Conservation (phyloP, 306 rosid species). For the Cicer bijugum region DNA sequence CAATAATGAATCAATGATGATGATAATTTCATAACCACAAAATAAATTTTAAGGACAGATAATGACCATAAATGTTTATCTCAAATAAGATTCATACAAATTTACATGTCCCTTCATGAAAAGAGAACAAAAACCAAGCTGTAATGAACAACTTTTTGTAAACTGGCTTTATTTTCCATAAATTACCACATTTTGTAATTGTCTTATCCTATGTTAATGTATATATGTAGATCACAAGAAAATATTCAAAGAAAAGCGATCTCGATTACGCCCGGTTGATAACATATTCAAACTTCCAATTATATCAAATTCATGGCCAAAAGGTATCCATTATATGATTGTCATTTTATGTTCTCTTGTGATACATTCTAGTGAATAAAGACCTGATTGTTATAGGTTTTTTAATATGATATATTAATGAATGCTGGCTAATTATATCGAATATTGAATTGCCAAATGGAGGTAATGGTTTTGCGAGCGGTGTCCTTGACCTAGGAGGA, state of each 20-base stretch:
- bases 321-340: slow-evolving; percentile 43
- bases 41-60: not conserved
- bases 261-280: slow-evolving; percentile 49
- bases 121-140: too few relatives aligned
- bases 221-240: not conserved
- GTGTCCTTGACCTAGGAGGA: slow-evolving; percentile 72
- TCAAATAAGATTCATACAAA: too few relatives aligned
- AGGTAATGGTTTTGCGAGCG: slow-evolving; percentile 65
- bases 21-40: not conserved
- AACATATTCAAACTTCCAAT: slow-evolving; percentile 67
- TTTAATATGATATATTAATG: not conserved
- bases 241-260: slow-evolving; percentile 42
- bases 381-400: not conserved
- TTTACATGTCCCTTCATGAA: too few relatives aligned
- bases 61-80: too few relatives aligned
- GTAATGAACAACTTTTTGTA: not conserved
- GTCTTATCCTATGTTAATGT: not conserved
- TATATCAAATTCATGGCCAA: slow-evolving; percentile 49
- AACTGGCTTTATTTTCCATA: not conserved
- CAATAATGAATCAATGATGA: not conserved
- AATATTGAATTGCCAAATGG: not conserved
- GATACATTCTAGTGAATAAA: not conserved
- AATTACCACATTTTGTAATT: not conserved
- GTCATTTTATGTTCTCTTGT: not conserved
- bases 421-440: not conserved